Conservation (phyloP, 495 filamentous ascomycete genomes). For the Penicillium daleae region DNA sequence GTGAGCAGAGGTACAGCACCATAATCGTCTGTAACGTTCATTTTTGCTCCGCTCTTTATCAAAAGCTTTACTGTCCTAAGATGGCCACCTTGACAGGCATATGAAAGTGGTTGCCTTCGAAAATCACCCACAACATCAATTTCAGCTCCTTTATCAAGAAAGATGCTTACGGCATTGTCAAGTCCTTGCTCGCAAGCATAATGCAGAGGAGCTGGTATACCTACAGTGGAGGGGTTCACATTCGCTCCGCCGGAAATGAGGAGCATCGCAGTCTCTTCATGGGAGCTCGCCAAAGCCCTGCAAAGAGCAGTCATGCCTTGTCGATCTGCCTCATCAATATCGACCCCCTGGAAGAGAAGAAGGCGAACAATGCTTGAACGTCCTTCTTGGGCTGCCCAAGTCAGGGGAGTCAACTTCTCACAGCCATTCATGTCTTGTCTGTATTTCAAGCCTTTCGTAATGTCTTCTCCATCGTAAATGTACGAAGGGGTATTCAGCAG, state of each 20-base stretch:
- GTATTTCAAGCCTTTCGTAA: conserved; percentile 18
- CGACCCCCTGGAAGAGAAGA: conserved; percentile 15
- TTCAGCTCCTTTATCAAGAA: background rate
- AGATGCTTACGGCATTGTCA: background rate
- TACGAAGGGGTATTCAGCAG: conserved; percentile 28
- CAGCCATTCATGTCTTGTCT: conserved; percentile 12
- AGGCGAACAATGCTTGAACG: conserved; percentile 17
- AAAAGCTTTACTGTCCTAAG: background rate
- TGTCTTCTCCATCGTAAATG: conserved; percentile 19
- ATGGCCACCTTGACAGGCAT: background rate
- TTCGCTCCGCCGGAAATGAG: background rate
- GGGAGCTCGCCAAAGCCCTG: conserved; percentile 2
- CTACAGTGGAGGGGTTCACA: background rate
- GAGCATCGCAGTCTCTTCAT: conserved; percentile 15
- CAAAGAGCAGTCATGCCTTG: background rate
- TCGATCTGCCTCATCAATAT: background rate
- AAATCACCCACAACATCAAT: background rate
- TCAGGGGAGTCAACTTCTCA: conserved; percentile 27
- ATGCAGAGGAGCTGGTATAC: background rate
- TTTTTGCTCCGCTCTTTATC: background rate
- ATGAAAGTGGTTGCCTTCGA: background rate
- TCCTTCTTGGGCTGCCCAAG: conserved; percentile 26
- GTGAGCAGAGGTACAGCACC: background rate
- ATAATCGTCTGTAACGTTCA: background rate
- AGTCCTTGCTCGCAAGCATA: background rate